These are phyloP conservation scores for Entomortierella lignicola DNA, from an alignment of 192 early-diverging fungal species.

Conservation along the genomic window DNA sequence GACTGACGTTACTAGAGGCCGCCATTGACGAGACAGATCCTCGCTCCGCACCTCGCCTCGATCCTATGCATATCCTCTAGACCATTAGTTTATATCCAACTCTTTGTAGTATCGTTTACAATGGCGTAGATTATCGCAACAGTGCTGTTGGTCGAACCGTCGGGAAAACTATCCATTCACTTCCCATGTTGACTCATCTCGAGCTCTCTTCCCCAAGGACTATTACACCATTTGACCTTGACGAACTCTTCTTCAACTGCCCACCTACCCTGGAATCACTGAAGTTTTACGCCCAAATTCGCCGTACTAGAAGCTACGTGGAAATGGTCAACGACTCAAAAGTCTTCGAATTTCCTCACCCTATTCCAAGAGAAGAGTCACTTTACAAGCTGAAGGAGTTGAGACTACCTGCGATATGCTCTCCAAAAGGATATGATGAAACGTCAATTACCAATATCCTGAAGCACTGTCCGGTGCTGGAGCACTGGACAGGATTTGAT, in stretches of 20 bases:
- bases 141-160: too few relatives aligned
- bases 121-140: neutral
- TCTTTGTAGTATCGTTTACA: neutral
- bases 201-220: neutral
- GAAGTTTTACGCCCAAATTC: neutral
- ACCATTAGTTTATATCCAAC: neutral
- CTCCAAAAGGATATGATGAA: neutral
- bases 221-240: neutral
- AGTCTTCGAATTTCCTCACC: neutral
- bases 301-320: neutral
- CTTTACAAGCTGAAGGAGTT: neutral
- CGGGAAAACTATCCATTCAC: neutral
- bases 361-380: neutral
- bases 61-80: too few relatives aligned
- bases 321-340: neutral
- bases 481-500: neutral
- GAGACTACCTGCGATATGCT: neutral
- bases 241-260: neutral
- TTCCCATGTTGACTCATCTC: neutral
- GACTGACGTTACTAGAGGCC: too few relatives aligned
- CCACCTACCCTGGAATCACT: neutral
- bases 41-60: too few relatives aligned
- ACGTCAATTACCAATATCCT: neutral
- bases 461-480: neutral
- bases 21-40: too few relatives aligned